These are phyloP conservation scores for Herpetospermum pedunculosum DNA, from an alignment of 306 rosid genomes.

Conservation along the genomic window DNA sequence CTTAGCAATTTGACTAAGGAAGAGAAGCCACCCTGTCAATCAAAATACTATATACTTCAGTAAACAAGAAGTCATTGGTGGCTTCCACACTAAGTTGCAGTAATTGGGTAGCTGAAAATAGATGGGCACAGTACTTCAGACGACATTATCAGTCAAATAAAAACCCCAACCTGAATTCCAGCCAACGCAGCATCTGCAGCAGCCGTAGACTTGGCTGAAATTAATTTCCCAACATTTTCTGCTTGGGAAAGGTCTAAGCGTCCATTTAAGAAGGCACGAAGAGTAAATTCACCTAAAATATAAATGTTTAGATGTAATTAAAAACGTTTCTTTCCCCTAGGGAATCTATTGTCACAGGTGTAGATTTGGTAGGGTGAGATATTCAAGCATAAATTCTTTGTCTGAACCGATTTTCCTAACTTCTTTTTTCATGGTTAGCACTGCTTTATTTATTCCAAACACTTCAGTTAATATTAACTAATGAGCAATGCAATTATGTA, in stretches of 20 bases:
- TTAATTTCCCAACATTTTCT: conserved; percentile 61
- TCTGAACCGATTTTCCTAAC: neutral
- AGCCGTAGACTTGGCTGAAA: conserved; percentile 66
- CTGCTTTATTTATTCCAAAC: neutral
- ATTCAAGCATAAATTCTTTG: neutral
- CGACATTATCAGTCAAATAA: conserved; percentile 4
- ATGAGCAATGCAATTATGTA: neutral
- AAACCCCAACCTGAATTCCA: conserved; percentile 55
- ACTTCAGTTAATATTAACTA: neutral
- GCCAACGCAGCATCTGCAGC: conserved; percentile 95
- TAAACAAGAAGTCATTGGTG: neutral
- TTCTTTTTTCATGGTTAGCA: neutral
- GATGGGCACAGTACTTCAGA: neutral
- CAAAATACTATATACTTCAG: conserved; percentile 11
- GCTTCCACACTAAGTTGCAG: neutral
- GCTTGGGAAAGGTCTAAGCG: conserved; percentile 92
- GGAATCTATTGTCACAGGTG: neutral
- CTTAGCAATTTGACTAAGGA: conserved; percentile 62
- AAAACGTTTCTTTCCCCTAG: neutral
- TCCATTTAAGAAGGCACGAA: conserved; percentile 91
- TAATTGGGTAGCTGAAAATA: neutral
- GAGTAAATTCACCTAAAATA: conserved; percentile 79
- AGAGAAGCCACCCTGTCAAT: conserved; percentile 82
- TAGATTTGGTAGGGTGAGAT: neutral
- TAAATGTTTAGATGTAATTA: conserved; percentile 4